Evolutionary conservation across 2,329 filamentous ascomycete species (phyloP), one percentile per base, ranked within the genome.

Genomic region (Sarocladium kiliense): DNA sequence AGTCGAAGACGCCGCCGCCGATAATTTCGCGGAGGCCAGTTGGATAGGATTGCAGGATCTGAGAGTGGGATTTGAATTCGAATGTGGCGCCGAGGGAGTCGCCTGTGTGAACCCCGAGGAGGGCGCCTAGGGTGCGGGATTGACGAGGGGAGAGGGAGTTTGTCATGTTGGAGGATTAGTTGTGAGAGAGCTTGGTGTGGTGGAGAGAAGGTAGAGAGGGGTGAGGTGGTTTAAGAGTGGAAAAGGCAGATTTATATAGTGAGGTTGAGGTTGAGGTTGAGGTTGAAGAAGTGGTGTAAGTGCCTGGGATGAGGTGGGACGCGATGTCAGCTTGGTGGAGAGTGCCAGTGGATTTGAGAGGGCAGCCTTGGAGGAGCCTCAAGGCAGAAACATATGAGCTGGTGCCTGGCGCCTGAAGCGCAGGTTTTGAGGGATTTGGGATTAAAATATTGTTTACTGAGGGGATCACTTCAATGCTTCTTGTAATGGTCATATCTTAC

Each of bases 21-120:
- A 74, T 60, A 32, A 78, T 76, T 10, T 71, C 66, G 39, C 70
- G 69, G 2, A 74, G 58, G 16, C 71, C 72, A 1, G 60, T 49
- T n/a, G 75, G 75, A 55, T 73, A 66, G 1, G 55, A 6, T 1
- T 44, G n/a, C 16, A 61, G 60, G 51, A 77, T 72, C 3, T 54
- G 14, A 0, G 58, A 47, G 64, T 72, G 74, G 12, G 66, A 50
- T 9, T 55, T 27, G 61, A 78, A 79, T 60, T 79, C 75, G 47
- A 75, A 57, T 0, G 74, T 73, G 1, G 75, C 74, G 54, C 76
- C 76, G 1, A 79, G 70, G 1, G 71, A 70, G 61, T 79, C 76
- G 54, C 75, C 76, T 0, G 73, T 66, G 60, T 79, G 76, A 18
- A 77, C 66, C 55, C 69, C 75, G 2, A 78, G 67, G 16, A 79